Conservation (phyloP, 768 basidiomycete genomes). For the Paxillus involutus region DNA sequence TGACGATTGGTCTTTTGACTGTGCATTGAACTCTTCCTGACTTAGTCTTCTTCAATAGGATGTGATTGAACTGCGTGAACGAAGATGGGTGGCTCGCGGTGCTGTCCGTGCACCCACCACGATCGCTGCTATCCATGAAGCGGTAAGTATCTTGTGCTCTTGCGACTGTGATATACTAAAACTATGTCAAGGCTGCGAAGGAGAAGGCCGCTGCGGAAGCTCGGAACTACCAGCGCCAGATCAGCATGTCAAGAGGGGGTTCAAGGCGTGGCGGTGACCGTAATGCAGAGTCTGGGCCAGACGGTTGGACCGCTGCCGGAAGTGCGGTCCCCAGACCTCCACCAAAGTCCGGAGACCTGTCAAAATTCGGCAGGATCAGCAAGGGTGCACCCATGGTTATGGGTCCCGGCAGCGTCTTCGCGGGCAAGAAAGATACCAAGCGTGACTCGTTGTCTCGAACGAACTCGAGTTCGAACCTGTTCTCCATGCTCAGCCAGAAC, state of each 20-base stretch:
- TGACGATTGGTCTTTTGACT: slow-evolving; percentile 35
- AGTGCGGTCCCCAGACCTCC: slow-evolving; percentile 52
- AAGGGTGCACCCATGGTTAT: slow-evolving; percentile 71
- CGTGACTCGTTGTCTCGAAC: slow-evolving; percentile 77
- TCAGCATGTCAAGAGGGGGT: slow-evolving; percentile 86
- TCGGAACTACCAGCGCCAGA: slow-evolving; percentile 56
- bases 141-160: slow-evolving; percentile 47
- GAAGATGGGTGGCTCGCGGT: slow-evolving; percentile 78
- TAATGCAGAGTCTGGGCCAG: slow-evolving; percentile 61
- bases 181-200: slow-evolving; percentile 63
- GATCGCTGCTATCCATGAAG: slow-evolving; percentile 85
- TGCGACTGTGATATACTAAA: not conserved
- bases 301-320: slow-evolving; percentile 86
- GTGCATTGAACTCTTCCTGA: not conserved
- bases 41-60: slow-evolving; percentile 54
- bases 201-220: slow-evolving; percentile 71
- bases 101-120: slow-evolving; percentile 78
- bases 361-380: slow-evolving; percentile 86
- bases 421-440: slow-evolving; percentile 67
- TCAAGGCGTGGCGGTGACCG: slow-evolving; percentile 84
- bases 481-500: slow-evolving; percentile 76
- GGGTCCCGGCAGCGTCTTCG: slow-evolving; percentile 84
- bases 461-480: slow-evolving; percentile 84
- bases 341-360: slow-evolving; percentile 81
- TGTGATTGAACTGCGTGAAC: slow-evolving; percentile 82